Base-by-base conservation (phyloP, 2,329 filamentous ascomycete species). In the Leptographium lundbergii region DNA sequence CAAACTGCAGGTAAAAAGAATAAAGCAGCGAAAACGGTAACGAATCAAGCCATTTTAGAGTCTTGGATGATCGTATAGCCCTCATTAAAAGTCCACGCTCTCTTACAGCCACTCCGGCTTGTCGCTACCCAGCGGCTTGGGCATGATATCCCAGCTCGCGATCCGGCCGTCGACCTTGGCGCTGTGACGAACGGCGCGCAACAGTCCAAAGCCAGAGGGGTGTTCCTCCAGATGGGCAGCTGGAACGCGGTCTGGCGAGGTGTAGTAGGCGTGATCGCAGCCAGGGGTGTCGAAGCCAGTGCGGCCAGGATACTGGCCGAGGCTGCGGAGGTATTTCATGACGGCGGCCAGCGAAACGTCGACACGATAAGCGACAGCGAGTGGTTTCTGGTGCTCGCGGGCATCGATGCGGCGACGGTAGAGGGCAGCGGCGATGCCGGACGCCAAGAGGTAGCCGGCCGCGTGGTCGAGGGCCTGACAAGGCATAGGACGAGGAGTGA, bases 261-360 rank as follows among this genome's bases (percentile, higher is more conserved):
- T 63, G 39, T 69, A 70, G 60, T 75, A 69, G 13, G 59, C 63
- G 5, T 65, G 4, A 14, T 42, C 13, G 39, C 39, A 42, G 17
- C 39, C 17, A 13, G 39, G 25, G 6, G 3, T 65, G 2, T 73
- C 64, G 51, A 81, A 82, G 0, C 78, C 78, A 2, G 63, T 69
- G 1, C 63, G 65, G 0, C 71, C 77, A 4, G 71, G 67, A 61
- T 75, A 76, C 60, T 79, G 80, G 0, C 81, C 80, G 17, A 84
- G 64, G 34, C 77, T 80, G 32, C 77, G 70, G 45, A 84, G 65
- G 65, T 82, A 83, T 63, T 77, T 80, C 77, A 77, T 78, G 3
- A 75, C 72, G 0, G 77, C 80, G 0, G 78, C 80, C 3, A 84
- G 70, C 9, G 78, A 81, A 0, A 82, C 79, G 32, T 79, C 70